phyloP scores from a whole-genome alignment of 148 eudicot genomes.

The Rhododendron williamsianum region DNA sequence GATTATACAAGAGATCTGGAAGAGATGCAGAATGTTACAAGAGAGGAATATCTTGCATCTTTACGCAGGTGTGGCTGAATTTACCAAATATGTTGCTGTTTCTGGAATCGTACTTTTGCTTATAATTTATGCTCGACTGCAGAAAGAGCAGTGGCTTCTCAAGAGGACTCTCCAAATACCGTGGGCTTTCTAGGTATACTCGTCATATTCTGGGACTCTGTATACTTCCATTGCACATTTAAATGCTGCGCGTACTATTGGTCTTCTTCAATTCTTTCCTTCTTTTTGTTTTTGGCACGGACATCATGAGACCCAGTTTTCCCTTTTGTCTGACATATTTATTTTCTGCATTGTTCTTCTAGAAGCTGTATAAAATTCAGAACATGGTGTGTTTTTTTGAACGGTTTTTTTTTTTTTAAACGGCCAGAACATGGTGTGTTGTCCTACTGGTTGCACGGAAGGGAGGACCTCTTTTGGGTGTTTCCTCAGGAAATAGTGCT shows the following conservation, averaged over 20 bases:
- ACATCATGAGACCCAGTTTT: not conserved
- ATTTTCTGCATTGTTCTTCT: not conserved
- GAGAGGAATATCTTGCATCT: constrained; percentile 98
- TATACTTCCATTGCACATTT: not conserved
- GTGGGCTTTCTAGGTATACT: constrained; percentile 80
- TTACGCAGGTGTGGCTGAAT: constrained; percentile 60
- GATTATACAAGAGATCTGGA: constrained; percentile 94
- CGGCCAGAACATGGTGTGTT: not conserved
- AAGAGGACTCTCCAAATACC: constrained; percentile 85
- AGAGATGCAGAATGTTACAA: constrained; percentile 95
- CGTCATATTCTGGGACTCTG: not conserved
- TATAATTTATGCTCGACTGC: constrained; percentile 32
- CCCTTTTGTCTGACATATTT: not conserved
- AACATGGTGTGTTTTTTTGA: not conserved
- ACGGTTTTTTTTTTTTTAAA: too few species aligned
- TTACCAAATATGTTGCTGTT: not conserved
- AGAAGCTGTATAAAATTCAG: not conserved
- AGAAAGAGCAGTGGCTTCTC: constrained; percentile 99
- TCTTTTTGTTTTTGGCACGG: not conserved
- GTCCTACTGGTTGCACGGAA: not conserved
- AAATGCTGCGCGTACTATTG: not conserved
- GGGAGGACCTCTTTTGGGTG: not conserved
- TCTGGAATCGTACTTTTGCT: constrained; percentile 18
- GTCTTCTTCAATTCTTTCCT: not conserved
- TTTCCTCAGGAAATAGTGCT: not conserved